Evolutionary conservation across 805 yeast species (phyloP).

Genomic region (Suhomyces sp.): DNA sequence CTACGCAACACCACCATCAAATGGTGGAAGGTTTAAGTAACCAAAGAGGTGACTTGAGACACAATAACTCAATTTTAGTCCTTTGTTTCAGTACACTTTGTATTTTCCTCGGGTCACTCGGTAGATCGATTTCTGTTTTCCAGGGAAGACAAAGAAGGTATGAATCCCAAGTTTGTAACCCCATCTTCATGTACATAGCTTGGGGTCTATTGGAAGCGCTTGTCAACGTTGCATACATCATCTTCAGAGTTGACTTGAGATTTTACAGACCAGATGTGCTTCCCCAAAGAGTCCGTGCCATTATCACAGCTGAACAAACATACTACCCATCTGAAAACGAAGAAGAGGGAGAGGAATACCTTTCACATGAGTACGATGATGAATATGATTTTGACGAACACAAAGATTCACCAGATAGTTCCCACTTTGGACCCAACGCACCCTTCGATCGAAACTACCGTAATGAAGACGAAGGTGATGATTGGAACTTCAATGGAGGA

Average conservation of each 20-base stretch:
- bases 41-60: conserved; percentile 18
- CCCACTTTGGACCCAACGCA: conserved; percentile 1
- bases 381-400: not conserved
- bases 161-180: conserved; percentile 6
- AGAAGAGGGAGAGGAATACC: conserved; percentile 12
- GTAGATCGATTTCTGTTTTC: conserved; percentile 11
- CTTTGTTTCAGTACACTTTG: conserved; percentile 11
- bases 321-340: conserved; percentile 31
- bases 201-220: conserved; percentile 22
- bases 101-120: conserved; percentile 14
- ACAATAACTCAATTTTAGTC: conserved; percentile 13
- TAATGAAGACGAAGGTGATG: conserved; percentile 7
- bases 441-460: too few relatives aligned
- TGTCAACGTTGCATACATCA: conserved; percentile 15
- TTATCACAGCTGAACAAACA: conserved; percentile 19
- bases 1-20: conserved; percentile 20
- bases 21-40: conserved; percentile 16
- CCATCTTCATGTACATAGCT: conserved; percentile 16
- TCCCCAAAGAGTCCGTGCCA: conserved; percentile 16
- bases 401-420: not conserved
- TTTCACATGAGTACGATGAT: too few relatives aligned
- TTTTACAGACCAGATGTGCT: conserved; percentile 23
- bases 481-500: conserved; percentile 12
- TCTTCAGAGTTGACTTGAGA: conserved; percentile 21
- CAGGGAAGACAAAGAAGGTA: conserved; percentile 5